Evolutionary conservation across 2,329 filamentous ascomycete species (phyloP).

Genomic region (Zymoseptoria ardabiliae): DNA sequence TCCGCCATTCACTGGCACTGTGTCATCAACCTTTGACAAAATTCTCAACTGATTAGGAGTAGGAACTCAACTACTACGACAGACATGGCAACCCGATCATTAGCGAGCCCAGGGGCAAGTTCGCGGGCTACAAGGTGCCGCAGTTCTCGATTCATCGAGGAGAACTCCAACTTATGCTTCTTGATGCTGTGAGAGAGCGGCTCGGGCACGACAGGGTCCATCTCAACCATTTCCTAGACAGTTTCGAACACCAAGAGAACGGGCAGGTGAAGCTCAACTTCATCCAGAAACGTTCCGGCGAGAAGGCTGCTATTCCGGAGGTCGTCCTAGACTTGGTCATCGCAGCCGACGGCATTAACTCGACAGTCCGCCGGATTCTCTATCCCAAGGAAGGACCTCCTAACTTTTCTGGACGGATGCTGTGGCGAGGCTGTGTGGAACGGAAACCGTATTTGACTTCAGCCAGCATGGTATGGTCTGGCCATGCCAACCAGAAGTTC

Average conservation of each 20-base stretch:
- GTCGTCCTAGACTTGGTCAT: slow-evolving; percentile 33
- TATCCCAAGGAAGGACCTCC: slow-evolving; percentile 41
- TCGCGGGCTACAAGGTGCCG: slow-evolving; percentile 38
- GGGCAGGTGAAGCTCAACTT: slow-evolving; percentile 7
- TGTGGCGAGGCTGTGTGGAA: slow-evolving; percentile 41
- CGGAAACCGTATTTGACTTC: slow-evolving; percentile 37
- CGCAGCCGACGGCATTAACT: slow-evolving; percentile 42
- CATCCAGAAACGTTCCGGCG: slow-evolving; percentile 8
- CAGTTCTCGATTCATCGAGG: slow-evolving; percentile 42
- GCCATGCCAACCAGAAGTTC: slow-evolving; percentile 43
- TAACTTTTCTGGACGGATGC: slow-evolving; percentile 40
- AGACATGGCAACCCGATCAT: slow-evolving; percentile 38
- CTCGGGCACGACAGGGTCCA: slow-evolving; percentile 34
- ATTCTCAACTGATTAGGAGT: neutral
- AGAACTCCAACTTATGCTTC: slow-evolving; percentile 40
- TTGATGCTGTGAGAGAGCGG: slow-evolving; percentile 37
- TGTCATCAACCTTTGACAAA: neutral
- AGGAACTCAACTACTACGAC: slow-evolving; percentile 41
- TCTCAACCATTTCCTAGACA: slow-evolving; percentile 33
- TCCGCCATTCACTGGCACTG: neutral
- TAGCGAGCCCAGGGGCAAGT: slow-evolving; percentile 35
- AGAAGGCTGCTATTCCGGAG: slow-evolving; percentile 24
- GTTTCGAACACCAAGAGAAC: slow-evolving; percentile 31
- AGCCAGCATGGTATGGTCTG: slow-evolving; percentile 41
- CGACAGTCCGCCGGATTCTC: slow-evolving; percentile 34